These are phyloP conservation scores for Corymbia citriodora DNA, from an alignment of 441 rosid species.

Conservation along the genomic window DNA sequence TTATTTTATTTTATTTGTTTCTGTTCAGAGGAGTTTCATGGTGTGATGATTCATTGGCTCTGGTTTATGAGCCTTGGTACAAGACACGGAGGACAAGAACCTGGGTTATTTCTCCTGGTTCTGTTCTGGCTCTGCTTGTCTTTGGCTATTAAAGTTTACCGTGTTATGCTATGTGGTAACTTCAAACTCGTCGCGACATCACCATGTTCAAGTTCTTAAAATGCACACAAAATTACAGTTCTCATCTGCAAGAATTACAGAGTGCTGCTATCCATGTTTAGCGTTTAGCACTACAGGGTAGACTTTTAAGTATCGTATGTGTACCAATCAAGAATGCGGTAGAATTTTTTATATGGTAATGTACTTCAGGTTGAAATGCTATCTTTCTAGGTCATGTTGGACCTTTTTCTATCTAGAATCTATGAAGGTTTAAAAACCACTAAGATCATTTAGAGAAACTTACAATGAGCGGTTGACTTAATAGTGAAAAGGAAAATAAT, in stretches of 20 bases:
- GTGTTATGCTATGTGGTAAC: background rate
- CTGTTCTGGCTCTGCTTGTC: background rate
- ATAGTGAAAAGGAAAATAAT: background rate
- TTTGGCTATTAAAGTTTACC: background rate
- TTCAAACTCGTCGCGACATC: background rate
- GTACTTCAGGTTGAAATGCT: too few relatives aligned
- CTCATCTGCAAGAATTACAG: background rate
- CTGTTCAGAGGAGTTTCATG: too few relatives aligned
- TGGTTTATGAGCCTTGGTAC: too few relatives aligned
- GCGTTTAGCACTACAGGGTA: too few relatives aligned
- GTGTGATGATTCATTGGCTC: too few relatives aligned
- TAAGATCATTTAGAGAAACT: background rate
- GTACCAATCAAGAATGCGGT: too few relatives aligned
- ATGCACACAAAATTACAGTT: background rate
- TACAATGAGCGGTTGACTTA: background rate
- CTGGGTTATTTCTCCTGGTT: background rate
- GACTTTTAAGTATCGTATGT: too few relatives aligned
- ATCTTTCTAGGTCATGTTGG: too few relatives aligned
- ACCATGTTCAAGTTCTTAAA: background rate
- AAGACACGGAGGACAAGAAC: too few relatives aligned
- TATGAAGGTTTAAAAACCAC: background rate
- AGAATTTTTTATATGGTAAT: too few relatives aligned
- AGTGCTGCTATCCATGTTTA: background rate
- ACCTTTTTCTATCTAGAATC: background rate
- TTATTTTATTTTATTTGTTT: too few relatives aligned